These are phyloP conservation scores for Strigomonas oncopelti DNA, from an alignment of 208 protist genomes.

Conservation along the genomic window DNA sequence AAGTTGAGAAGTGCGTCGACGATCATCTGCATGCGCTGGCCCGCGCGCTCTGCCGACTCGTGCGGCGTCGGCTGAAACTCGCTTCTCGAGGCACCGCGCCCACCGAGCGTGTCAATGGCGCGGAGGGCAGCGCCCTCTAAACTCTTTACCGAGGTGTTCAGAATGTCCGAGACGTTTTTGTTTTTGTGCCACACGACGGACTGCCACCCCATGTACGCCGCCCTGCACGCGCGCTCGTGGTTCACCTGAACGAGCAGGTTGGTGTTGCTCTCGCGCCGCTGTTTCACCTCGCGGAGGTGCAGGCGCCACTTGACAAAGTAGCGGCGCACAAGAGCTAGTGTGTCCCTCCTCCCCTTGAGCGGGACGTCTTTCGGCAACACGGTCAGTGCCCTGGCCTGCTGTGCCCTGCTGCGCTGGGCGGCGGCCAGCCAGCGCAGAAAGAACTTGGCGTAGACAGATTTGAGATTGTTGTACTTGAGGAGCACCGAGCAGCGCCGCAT, in stretches of 20 bases:
- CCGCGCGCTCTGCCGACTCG: constrained; percentile 18
- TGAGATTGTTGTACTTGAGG: constrained; percentile 51
- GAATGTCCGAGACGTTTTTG: neutral
- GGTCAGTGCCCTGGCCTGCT: constrained; percentile 15
- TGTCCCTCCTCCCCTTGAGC: constrained; percentile 50
- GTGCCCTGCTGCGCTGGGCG: constrained; percentile 23
- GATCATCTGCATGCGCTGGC: constrained; percentile 15
- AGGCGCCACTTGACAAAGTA: constrained; percentile 65
- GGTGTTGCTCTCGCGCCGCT: constrained; percentile 49
- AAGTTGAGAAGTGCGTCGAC: constrained; percentile 22
- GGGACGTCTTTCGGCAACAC: constrained; percentile 41
- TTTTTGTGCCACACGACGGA: neutral
- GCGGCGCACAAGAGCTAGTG: constrained; percentile 41
- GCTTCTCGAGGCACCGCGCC: constrained; percentile 13
- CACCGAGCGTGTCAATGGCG: constrained; percentile 38
- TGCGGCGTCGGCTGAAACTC: constrained; percentile 15
- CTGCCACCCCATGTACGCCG: constrained; percentile 30
- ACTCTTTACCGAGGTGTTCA: neutral
- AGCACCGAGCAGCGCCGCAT: constrained; percentile 59
- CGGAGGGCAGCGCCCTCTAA: constrained; percentile 38
- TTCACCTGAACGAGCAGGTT: constrained; percentile 35
- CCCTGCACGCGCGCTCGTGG: constrained; percentile 21
- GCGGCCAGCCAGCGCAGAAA: constrained; percentile 68
- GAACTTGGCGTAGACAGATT: constrained; percentile 33
- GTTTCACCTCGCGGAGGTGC: constrained; percentile 36